Evolutionary conservation across 1,284 basidiomycete species (phyloP), one percentile per base, ranked within the genome.

Genomic region (Tilletiaria anomala): DNA sequence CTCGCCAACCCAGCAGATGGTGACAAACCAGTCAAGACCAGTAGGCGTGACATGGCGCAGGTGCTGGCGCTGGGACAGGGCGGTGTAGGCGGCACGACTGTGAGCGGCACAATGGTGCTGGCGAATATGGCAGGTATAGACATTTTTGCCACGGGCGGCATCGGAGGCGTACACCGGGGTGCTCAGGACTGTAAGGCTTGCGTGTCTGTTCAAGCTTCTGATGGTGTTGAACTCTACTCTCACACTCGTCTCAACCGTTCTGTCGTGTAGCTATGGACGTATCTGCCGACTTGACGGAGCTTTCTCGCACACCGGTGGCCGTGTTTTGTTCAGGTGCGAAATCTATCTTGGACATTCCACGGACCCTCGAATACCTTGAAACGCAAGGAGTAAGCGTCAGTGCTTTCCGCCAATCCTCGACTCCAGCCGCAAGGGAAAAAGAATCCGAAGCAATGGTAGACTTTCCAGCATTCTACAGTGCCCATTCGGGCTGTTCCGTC

Each of bases 241-340:
- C 36, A 16, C 20, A 12, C 6, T 11, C 20, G 17, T n/a, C 8
- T 6, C 16, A 6, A 6, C 19, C 24, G n/a, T 31, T 6, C 11
- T 6, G 6, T 6, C 32, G 32, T 32, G 6, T 20, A 89, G 85
- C 84, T 17, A 80, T 96, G 79, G 91, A 97, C 60, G 72, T 97
- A 16, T 65, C 61, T 4, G 60, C 63, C 16, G 63, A 66, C 39
- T 46, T 66, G 31, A 49, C 53, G 8, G 61, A 61, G 40, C 51
- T 66, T 10, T 48, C 53, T 3, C 50, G 61, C 11, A 62, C 61
- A 1, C 60, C 53, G 4, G 54, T 63, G 11, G 48, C 83, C 6
- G 75, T 97, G 29, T 80, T 97, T 17, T 93, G 89, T 32, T 83
- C 88, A 2, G 93, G 93, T 3, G 80, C 86, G 24, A 99, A 97